Evolutionary conservation across 768 basidiomycete species (phyloP), one percentile per base, ranked within the genome.

Genomic region (Phanerochaete carnosa): DNA sequence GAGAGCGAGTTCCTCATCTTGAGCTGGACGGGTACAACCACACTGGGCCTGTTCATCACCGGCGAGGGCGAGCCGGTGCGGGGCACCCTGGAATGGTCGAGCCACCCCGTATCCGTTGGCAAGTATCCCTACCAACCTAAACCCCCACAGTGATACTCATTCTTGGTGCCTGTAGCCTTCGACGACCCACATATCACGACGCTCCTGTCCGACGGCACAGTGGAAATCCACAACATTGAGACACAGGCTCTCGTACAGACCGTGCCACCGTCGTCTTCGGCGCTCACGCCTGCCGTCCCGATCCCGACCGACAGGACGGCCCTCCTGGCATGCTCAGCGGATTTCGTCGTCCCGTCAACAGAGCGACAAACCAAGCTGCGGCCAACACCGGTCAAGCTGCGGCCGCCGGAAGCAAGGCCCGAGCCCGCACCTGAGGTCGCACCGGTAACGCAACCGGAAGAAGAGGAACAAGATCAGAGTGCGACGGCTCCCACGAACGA

Each of bases 11-110:
- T 95, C 65, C 80, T 98, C 45, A 80, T 97, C 23, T 78, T 93
- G 16, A 91, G 90, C 1, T 95, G 89, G 83, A 94, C 88, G 0
- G 95, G 92, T 15, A 75, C 79, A 3, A 85, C 82, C 55, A 91
- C 92, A 0, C 77, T 98, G 43, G 95, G 95, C 0, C 76, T 98
- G 11, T 98, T 98, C 66, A 80, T 98, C 64, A 92, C 83, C 15
- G 83, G 86, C 0, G 83, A 85, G 1, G 95, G 94, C 0, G 94
- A 96, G 72, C 94, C 95, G 4, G 88, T 94, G 8, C 82, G 95
- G 49, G 94, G 94, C 1, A 95, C 95, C 1, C 75, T 97, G 46
- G 84, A 93, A 69, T 97, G 94, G 92, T 80, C 85, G 2, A 82
- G 77, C 53, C 87, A 95, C 76, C 92, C 94, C 0, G 75, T 85